phyloP scores from a whole-genome alignment of 176 grass and related monocot species.

The Phyllostachys edulis region DNA sequence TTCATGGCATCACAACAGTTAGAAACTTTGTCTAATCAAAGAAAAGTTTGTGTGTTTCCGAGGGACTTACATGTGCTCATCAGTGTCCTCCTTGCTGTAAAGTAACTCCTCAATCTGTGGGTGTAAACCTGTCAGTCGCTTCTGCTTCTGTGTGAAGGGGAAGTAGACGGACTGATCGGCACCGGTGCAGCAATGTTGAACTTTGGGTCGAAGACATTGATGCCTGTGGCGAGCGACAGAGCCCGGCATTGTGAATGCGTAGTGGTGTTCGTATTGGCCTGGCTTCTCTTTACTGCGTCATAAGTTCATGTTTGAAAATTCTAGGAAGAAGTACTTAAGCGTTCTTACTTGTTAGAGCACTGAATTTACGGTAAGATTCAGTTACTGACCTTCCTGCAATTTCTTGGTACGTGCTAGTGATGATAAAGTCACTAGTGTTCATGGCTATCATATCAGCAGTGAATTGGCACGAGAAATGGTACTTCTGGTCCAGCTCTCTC shows the following conservation, averaged over 20 bases:
- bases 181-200: slow-evolving; percentile 90
- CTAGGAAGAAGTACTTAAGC: too few species aligned
- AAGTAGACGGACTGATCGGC: slow-evolving; percentile 96
- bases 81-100: slow-evolving; percentile 70
- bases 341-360: too few species aligned
- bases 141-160: slow-evolving; percentile 87
- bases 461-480: slow-evolving; percentile 98
- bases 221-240: slow-evolving; percentile 82
- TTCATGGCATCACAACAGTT: background rate
- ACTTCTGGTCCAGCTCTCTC: slow-evolving; percentile 78
- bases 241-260: slow-evolving; percentile 80
- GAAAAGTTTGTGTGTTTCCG: too few species aligned
- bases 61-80: slow-evolving; percentile 69
- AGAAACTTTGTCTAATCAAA: too few species aligned
- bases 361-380: too few species aligned
- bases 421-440: slow-evolving; percentile 93
- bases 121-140: slow-evolving; percentile 62
- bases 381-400: slow-evolving; percentile 79
- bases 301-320: background rate
- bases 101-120: slow-evolving; percentile 85
- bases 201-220: slow-evolving; percentile 91
- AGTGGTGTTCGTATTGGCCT: slow-evolving; percentile 85
- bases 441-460: slow-evolving; percentile 96
- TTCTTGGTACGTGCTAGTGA: slow-evolving; percentile 93
- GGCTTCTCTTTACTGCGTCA: slow-evolving; percentile 70